Evolutionary conservation across 2,329 filamentous ascomycete genomes (phyloP).

Genomic region (Verticillium klebahnii): DNA sequence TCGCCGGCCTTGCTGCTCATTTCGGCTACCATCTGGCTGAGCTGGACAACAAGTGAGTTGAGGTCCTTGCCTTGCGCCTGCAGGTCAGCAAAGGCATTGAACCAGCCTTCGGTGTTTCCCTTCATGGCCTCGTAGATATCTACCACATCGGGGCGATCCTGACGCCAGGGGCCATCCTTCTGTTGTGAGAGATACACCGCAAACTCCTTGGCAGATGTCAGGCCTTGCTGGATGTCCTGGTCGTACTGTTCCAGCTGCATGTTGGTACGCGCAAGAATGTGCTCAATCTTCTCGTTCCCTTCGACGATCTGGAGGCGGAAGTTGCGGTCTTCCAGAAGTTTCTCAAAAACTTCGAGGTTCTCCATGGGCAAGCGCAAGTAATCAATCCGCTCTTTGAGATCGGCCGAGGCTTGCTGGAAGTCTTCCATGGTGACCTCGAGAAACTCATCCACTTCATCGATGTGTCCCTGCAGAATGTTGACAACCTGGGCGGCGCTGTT

Average conservation of each 20-base stretch:
- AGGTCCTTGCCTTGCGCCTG: constrained; percentile 68
- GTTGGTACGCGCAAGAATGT: constrained; percentile 77
- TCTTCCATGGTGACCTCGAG: constrained; percentile 83
- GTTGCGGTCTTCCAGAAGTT: constrained; percentile 77
- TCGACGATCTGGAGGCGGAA: constrained; percentile 80
- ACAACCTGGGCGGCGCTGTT: constrained; percentile 88
- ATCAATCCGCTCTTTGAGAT: constrained; percentile 75
- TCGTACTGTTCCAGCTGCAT: constrained; percentile 71
- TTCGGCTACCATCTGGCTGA: constrained; percentile 74
- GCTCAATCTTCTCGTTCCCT: constrained; percentile 87
- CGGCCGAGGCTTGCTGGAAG: constrained; percentile 69
- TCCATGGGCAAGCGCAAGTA: constrained; percentile 79
- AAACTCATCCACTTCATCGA: constrained; percentile 91
- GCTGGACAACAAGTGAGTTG: constrained; percentile 63
- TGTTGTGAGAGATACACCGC: constrained; percentile 69
- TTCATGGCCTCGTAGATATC: constrained; percentile 87
- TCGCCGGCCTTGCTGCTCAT: constrained; percentile 83
- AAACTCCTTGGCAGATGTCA: constrained; percentile 72
- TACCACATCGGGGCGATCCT: constrained; percentile 57
- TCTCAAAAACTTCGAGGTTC: constrained; percentile 77
- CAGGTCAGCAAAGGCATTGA: constrained; percentile 71
- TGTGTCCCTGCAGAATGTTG: constrained; percentile 82
- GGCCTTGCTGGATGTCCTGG: constrained; percentile 73
- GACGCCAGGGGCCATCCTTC: constrained; percentile 54
- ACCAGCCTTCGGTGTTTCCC: constrained; percentile 89